A percentile compares a stretch with the other conserved stretches of the same genome.
Evolutionary conservation across 345 rosid genomes (phyloP).

Genomic region (Nasturtium officinale): DNA sequence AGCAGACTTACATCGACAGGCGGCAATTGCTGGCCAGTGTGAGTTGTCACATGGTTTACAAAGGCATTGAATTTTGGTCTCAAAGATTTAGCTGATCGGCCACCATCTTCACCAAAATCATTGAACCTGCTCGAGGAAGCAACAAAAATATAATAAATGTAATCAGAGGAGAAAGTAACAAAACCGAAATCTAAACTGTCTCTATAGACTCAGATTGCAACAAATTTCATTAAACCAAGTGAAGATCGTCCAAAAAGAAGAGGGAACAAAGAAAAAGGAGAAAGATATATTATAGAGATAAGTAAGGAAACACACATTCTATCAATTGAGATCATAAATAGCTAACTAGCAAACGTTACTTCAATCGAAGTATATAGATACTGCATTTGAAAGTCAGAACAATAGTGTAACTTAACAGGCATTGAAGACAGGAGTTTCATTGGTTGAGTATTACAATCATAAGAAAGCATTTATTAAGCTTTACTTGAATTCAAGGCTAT

Average conservation of each 20-base stretch:
- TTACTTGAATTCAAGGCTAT: not conserved
- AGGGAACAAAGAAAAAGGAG: not conserved
- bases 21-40: conserved; percentile 59
- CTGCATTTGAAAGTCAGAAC: not conserved
- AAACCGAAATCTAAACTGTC: not conserved
- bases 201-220: not conserved
- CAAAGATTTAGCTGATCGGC: conserved; percentile 55
- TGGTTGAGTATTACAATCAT: not conserved
- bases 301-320: not conserved
- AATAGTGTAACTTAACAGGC: conserved; percentile 9
- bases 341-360: not conserved
- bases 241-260: not conserved
- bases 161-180: not conserved
- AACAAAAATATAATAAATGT: not conserved
- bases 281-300: no score
- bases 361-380: not conserved
- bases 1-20: conserved; percentile 49
- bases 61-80: conserved; percentile 53
- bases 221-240: not conserved
- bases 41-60: conserved; percentile 47
- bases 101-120: conserved; percentile 67
- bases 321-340: not conserved
- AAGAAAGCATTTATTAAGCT: not conserved
- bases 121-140: conserved; percentile 52
- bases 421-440: not conserved